These are phyloP conservation scores for Terfezia claveryi DNA, from an alignment of 495 filamentous ascomycete species.

Conservation along the genomic window DNA sequence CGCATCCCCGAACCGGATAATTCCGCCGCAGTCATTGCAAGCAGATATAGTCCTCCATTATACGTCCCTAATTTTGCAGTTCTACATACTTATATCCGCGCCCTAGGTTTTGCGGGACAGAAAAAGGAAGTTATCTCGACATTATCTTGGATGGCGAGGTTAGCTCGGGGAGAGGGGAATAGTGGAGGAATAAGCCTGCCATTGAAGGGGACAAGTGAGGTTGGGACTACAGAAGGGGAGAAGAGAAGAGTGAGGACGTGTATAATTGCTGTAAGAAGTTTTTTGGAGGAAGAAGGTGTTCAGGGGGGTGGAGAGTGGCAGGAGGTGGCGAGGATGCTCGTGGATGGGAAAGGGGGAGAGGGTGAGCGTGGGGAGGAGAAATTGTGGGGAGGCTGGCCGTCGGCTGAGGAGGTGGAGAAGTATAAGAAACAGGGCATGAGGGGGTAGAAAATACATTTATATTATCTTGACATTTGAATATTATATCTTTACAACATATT, in stretches of 20 bases:
- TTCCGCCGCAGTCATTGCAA: not conserved
- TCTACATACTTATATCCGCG: constrained; percentile 10
- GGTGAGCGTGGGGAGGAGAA: constrained; percentile 3
- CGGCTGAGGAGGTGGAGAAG: not conserved
- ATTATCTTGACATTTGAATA: too few relatives aligned
- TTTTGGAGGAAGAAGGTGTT: constrained; percentile 4
- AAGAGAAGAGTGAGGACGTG: constrained; percentile 5
- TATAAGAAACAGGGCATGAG: not conserved
- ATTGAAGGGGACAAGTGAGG: not conserved
- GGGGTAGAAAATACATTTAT: not conserved
- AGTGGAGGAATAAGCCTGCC: not conserved
- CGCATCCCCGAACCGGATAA: not conserved
- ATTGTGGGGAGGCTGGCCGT: constrained; percentile 1
- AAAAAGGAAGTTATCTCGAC: not conserved
- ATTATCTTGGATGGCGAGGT: not conserved
- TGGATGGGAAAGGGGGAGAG: not conserved
- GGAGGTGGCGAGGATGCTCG: not conserved
- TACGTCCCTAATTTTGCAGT: not conserved
- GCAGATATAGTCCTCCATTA: not conserved
- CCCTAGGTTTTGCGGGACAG: constrained; percentile 7
- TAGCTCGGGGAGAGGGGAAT: not conserved
- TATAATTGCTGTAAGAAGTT: constrained; percentile 6
- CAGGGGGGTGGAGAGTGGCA: constrained; percentile 1
- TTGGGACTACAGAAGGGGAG: not conserved
- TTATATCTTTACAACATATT: too few relatives aligned